phyloP scores from a whole-genome alignment of 1,139 yeast genomes.

The Geotrichum australiense region DNA sequence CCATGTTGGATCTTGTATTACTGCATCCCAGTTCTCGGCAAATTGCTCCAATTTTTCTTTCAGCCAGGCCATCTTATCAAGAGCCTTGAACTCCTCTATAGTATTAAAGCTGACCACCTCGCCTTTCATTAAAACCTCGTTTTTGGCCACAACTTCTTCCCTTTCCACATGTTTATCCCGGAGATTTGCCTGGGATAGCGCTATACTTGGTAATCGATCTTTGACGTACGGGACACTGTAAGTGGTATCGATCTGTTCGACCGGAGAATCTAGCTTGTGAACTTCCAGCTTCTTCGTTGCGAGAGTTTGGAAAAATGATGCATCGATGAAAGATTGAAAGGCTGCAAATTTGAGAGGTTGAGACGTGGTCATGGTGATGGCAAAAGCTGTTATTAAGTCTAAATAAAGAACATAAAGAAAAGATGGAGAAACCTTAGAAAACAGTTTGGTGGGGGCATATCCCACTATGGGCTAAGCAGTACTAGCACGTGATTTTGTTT shows the following conservation, averaged over 20 bases:
- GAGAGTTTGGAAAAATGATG: conserved; percentile 74
- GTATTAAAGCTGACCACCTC: conserved; percentile 65
- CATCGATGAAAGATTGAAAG: conserved; percentile 67
- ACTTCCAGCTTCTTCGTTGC: conserved; percentile 61
- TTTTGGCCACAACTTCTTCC: not conserved
- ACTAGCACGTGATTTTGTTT: no score
- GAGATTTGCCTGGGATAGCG: conserved; percentile 18
- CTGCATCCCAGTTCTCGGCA: conserved; percentile 32
- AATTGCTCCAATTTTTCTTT: conserved; percentile 39
- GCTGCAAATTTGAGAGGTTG: conserved; percentile 44
- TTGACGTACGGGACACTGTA: conserved; percentile 42
- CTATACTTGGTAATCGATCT: conserved; percentile 22
- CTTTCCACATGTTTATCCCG: no score
- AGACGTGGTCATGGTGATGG: no score
- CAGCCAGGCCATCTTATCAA: conserved; percentile 56
- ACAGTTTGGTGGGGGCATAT: no score
- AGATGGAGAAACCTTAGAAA: no score
- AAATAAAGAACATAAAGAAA: no score
- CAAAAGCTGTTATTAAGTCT: no score
- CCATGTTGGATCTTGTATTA: conserved; percentile 36
- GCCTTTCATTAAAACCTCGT: conserved; percentile 1
- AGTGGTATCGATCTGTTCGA: conserved; percentile 38
- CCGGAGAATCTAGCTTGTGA: conserved; percentile 52
- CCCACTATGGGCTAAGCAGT: no score
- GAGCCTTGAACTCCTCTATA: conserved; percentile 67